Evolutionary conservation across 2,329 filamentous ascomycete genomes (phyloP), one percentile per base, ranked within the genome.

Genomic region (Stagonosporopsis cucurbitacearum): DNA sequence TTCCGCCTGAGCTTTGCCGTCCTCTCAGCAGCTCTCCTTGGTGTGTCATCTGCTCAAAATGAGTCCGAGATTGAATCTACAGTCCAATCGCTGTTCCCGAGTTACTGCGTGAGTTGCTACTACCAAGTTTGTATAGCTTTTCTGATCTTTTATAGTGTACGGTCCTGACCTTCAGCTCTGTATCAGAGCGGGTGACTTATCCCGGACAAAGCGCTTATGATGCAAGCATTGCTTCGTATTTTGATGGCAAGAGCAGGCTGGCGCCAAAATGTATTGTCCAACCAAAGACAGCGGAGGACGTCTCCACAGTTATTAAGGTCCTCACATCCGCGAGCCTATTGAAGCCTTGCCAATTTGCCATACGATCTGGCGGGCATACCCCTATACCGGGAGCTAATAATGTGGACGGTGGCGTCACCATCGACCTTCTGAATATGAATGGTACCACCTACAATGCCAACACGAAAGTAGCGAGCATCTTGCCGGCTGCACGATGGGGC

Each of bases 221-320:
- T 11, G 42, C 50, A 6, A 59, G 52, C 35, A 37, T 60, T 22
- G 52, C 33, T 25, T 63, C 57, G 5, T 65, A 65, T 39, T 63
- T 57, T n/a, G 56, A 60, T 22, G 56, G 51, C 2, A 63, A 58
- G 13, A 51, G 53, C 26, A 57, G 52, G 28, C 33, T 65, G 40
- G 28, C 45, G 20, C 66, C 66, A 2, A 54, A 41, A 19, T 68
- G 66, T 33, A 62, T 67, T 26, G 52, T 64, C 11, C 64, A 64
- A 53, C 64, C 65, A 20, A 32, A 23, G 3, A 54, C 25, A 19
- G 48, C 60, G 4, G 37, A 57, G 23, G 59, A 65, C 26, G 64
- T 68, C 1, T 55, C 64, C 3, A 41, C 28, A 2, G 47, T 39
- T 13, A 42, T 68, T 8, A 63, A 62, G 32, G 19, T 48, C 25